Evolutionary conservation across 1,139 yeast genomes (phyloP).

Genomic region (Sugiyamaella neomexicana): DNA sequence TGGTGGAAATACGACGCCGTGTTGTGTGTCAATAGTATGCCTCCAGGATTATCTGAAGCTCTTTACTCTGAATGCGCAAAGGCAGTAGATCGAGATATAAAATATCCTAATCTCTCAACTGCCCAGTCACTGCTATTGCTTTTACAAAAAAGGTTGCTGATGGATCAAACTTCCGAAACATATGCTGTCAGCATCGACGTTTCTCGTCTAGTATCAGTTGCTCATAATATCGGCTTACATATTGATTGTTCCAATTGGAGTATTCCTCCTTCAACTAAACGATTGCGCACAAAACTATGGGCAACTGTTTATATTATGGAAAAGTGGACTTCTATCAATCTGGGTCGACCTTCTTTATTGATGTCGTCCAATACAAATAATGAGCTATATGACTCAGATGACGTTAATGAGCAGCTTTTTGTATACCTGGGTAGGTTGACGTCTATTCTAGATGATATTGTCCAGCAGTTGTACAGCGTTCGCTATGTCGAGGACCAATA

Average conservation of each 20-base stretch:
- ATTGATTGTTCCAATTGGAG: slow-evolving; percentile 40
- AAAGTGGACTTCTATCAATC: slow-evolving; percentile 40
- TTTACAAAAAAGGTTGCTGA: slow-evolving; percentile 37
- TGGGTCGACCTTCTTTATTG: slow-evolving; percentile 40
- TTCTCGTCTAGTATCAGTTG: slow-evolving; percentile 38
- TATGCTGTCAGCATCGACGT: slow-evolving; percentile 36
- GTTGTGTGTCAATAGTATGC: slow-evolving; percentile 40
- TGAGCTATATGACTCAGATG: slow-evolving; percentile 35
- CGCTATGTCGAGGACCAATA: slow-evolving; percentile 27
- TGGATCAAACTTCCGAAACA: slow-evolving; percentile 40
- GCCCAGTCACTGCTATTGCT: slow-evolving; percentile 46
- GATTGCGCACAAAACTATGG: slow-evolving; percentile 40
- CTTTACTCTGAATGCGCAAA: slow-evolving; percentile 37
- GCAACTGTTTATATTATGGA: slow-evolving; percentile 40
- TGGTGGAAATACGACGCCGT: slow-evolving; percentile 44
- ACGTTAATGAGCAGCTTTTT: slow-evolving; percentile 37
- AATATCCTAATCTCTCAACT: slow-evolving; percentile 46
- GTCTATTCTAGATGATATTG: slow-evolving; percentile 34
- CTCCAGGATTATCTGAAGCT: slow-evolving; percentile 34
- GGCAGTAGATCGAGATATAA: slow-evolving; percentile 39
- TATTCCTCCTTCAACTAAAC: slow-evolving; percentile 36
- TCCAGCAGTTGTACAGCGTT: slow-evolving; percentile 35
- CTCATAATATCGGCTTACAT: slow-evolving; percentile 42
- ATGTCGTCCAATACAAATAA: slow-evolving; percentile 30
- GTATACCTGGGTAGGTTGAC: slow-evolving; percentile 38